phyloP scores from a whole-genome alignment of 768 basidiomycete species.

The Crucibulum laeve region DNA sequence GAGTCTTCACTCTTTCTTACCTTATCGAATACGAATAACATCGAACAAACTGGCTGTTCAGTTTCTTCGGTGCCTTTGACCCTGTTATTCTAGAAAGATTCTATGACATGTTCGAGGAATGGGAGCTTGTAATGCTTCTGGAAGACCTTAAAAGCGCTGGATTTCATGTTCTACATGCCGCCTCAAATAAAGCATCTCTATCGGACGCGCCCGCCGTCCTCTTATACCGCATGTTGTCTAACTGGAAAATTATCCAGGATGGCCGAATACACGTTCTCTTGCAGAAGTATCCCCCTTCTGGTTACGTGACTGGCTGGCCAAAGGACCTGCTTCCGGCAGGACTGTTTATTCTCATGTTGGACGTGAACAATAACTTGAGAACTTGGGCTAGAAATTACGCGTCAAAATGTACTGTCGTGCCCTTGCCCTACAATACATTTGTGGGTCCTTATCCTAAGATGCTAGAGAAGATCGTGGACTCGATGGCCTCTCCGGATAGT shows the following conservation, averaged over 20 bases:
- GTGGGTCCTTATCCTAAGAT: conserved; percentile 40
- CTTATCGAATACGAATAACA: not conserved
- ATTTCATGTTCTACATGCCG: conserved; percentile 12
- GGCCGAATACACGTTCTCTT: conserved; percentile 39
- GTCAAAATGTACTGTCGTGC: conserved; percentile 27
- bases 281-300: conserved; percentile 29
- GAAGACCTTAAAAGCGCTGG: conserved; percentile 36
- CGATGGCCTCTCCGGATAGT: conserved; percentile 16
- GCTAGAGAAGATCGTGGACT: conserved; percentile 33
- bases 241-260: conserved; percentile 53
- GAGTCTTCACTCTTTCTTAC: conserved; percentile 26
- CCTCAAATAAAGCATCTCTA: conserved; percentile 21
- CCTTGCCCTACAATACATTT: conserved; percentile 48
- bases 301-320: conserved; percentile 46
- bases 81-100: conserved; percentile 49
- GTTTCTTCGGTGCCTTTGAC: conserved; percentile 71
- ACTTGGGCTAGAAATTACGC: conserved; percentile 55
- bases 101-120: conserved; percentile 57
- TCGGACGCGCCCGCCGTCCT: conserved; percentile 42
- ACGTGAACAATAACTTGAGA: conserved; percentile 43
- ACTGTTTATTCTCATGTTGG: conserved; percentile 53
- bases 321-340: conserved; percentile 55
- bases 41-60: conserved; percentile 19
- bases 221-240: conserved; percentile 60
- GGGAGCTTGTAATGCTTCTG: conserved; percentile 56